A percentile compares a stretch with the other conserved stretches of the same genome.
These are phyloP conservation scores for Globisporangium takayamanum DNA, from an alignment of 352 stramenopile genomes.

Conservation along the genomic window DNA sequence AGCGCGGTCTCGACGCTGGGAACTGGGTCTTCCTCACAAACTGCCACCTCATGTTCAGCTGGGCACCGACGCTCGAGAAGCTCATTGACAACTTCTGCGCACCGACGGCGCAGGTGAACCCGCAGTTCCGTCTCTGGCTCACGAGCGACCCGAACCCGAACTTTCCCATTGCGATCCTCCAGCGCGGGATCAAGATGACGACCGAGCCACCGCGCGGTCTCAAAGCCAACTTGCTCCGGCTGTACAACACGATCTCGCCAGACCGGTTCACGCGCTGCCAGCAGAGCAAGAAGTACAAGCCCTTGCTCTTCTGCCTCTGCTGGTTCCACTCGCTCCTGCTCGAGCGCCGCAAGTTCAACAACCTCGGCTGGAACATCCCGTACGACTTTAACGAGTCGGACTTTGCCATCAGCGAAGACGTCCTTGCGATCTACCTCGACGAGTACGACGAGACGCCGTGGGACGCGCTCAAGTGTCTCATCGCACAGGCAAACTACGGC, in stretches of 20 bases:
- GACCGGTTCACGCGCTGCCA: conserved; percentile 84
- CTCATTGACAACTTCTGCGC: conserved; percentile 88
- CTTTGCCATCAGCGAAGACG: conserved; percentile 95
- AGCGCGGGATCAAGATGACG: conserved; percentile 95
- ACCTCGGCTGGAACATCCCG: conserved; percentile 95
- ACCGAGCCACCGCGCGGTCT: conserved; percentile 92
- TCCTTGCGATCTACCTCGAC: conserved; percentile 93
- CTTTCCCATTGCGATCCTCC: conserved; percentile 94
- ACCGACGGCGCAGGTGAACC: conserved; percentile 55
- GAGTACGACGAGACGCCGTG: conserved; percentile 90
- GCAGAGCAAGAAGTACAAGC: conserved; percentile 88
- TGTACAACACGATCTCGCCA: conserved; percentile 92
- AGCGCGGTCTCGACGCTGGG: conserved; percentile 77
- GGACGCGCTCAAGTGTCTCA: conserved; percentile 94
- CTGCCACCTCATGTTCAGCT: conserved; percentile 95
- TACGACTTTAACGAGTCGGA: conserved; percentile 98
- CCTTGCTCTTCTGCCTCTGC: conserved; percentile 91
- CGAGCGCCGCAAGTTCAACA: conserved; percentile 95
- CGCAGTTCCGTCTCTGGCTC: conserved; percentile 92
- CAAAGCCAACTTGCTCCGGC: conserved; percentile 88
- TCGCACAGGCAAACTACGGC: conserved; percentile 95
- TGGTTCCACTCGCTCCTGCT: conserved; percentile 96
- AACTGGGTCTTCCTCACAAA: conserved; percentile 96
- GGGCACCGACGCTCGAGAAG: conserved; percentile 93
- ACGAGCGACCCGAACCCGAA: conserved; percentile 90